Percentiles rank a stretch among this genome's conserved stretches.
phyloP scores from a whole-genome alignment of 169 alveolate species.

The Plasmodium gonderi region DNA sequence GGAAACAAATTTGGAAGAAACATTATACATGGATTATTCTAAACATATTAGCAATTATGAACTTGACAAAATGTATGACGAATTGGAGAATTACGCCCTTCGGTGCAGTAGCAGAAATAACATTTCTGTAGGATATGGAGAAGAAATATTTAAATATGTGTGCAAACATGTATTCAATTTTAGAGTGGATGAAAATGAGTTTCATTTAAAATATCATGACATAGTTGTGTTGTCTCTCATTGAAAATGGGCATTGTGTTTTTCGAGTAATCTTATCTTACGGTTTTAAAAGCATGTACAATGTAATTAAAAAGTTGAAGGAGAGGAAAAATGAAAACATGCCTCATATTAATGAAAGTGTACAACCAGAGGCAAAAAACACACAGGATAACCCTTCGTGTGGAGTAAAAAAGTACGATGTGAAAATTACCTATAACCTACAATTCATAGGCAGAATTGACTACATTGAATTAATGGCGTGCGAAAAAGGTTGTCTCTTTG shows the following conservation, averaged over 20 bases:
- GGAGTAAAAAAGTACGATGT: background rate
- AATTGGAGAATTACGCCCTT: background rate
- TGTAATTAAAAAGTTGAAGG: constrained; percentile 32
- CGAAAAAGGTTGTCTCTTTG: constrained; percentile 67
- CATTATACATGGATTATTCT: too few species aligned
- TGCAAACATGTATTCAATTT: constrained; percentile 28
- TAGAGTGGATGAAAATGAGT: background rate
- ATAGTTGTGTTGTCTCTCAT: constrained; percentile 36
- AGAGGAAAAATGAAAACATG: background rate
- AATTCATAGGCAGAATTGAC: constrained; percentile 42
- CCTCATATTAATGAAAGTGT: background rate
- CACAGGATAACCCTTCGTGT: background rate
- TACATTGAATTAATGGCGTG: constrained; percentile 68
- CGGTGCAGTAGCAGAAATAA: constrained; percentile 40
- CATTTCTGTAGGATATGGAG: constrained; percentile 70
- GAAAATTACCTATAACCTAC: constrained; percentile 25
- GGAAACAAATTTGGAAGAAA: too few species aligned
- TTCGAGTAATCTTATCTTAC: constrained; percentile 53
- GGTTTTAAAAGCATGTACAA: constrained; percentile 68
- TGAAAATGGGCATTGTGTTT: constrained; percentile 8
- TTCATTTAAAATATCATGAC: constrained; percentile 33
- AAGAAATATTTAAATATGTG: constrained; percentile 54
- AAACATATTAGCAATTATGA: too few species aligned
- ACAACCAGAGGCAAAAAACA: background rate
- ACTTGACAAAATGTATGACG: background rate